These are phyloP conservation scores for Keithomyces neogunnii DNA, from an alignment of 2,329 filamentous ascomycete genomes.

Conservation along the genomic window DNA sequence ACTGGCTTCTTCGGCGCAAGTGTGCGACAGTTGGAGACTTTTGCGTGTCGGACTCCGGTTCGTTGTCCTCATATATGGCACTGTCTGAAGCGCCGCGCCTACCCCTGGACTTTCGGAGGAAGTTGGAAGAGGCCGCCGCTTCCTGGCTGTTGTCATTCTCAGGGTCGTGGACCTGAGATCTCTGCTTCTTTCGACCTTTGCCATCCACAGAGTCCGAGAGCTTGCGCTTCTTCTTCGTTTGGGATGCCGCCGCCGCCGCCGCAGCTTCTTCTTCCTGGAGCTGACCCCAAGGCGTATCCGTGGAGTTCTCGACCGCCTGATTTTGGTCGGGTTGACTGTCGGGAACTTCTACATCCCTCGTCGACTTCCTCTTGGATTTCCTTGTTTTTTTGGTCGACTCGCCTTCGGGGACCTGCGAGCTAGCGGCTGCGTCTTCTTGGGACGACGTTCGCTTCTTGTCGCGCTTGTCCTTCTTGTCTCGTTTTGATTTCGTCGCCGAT, in stretches of 20 bases:
- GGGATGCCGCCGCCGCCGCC: constrained; percentile 10
- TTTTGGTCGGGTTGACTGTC: constrained; percentile 3
- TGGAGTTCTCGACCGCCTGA: not conserved
- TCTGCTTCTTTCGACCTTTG: constrained; percentile 26
- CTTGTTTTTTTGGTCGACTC: constrained; percentile 14
- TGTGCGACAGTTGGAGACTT: constrained; percentile 20
- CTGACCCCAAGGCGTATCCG: constrained; percentile 6
- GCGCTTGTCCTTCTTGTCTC: constrained; percentile 24
- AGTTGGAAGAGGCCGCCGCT: constrained; percentile 1
- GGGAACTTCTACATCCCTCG: constrained; percentile 3
- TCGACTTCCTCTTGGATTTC: constrained; percentile 17
- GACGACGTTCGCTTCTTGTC: constrained; percentile 11
- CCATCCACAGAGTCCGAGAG: constrained; percentile 19
- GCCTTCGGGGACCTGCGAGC: constrained; percentile 9
- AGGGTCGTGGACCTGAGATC: constrained; percentile 14
- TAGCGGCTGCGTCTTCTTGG: constrained; percentile 6
- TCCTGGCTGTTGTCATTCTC: constrained; percentile 9
- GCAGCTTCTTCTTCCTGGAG: constrained; percentile 9
- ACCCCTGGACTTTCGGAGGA: constrained; percentile 8
- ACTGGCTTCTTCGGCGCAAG: constrained; percentile 16
- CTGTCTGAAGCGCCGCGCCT: constrained; percentile 7
- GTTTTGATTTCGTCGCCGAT: constrained; percentile 19
- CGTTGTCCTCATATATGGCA: constrained; percentile 13
- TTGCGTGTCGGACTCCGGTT: constrained; percentile 12
- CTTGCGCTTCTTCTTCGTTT: constrained; percentile 26